phyloP scores from a whole-genome alignment of 163 green algal species.

The Scenedesmus sp. region DNA sequence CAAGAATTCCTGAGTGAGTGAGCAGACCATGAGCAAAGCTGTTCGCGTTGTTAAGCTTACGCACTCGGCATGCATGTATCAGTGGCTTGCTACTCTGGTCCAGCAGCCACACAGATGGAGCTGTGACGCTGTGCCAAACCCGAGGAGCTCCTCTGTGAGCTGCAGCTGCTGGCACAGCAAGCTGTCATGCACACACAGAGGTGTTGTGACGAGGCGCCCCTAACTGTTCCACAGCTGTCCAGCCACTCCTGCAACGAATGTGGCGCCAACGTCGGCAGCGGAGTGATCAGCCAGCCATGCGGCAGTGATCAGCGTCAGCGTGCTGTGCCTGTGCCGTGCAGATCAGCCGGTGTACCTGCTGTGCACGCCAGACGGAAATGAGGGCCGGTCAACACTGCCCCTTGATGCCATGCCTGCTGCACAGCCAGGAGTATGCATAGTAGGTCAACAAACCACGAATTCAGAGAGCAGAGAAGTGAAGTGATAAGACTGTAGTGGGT shows the following conservation, averaged over 20 bases:
- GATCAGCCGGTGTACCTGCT: conserved; percentile 35
- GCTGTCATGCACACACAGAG: no score
- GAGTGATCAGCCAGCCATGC: neutral
- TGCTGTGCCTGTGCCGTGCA: neutral
- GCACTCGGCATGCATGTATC: no score
- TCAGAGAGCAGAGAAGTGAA: no score
- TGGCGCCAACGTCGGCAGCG: no score
- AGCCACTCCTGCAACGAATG: no score
- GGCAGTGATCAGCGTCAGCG: no score
- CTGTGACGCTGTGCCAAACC: neutral
- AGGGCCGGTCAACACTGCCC: conserved; percentile 38
- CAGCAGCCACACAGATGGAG: conserved; percentile 11
- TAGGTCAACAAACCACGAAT: neutral
- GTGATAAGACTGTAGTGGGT: no score
- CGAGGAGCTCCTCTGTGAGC: neutral
- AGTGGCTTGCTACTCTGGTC: neutral
- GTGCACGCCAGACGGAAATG: conserved; percentile 37
- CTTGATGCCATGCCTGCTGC: neutral
- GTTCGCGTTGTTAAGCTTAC: no score
- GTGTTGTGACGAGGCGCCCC: no score
- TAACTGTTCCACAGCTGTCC: no score
- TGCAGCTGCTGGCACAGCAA: neutral
- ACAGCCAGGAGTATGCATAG: conserved; percentile 7
- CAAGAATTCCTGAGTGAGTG: conserved; percentile 7
- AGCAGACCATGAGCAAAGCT: neutral